Percentiles rank a stretch among this genome's conserved stretches.
Conservation (phyloP, 768 basidiomycete genomes). For the Podaxis mareebaensis region DNA sequence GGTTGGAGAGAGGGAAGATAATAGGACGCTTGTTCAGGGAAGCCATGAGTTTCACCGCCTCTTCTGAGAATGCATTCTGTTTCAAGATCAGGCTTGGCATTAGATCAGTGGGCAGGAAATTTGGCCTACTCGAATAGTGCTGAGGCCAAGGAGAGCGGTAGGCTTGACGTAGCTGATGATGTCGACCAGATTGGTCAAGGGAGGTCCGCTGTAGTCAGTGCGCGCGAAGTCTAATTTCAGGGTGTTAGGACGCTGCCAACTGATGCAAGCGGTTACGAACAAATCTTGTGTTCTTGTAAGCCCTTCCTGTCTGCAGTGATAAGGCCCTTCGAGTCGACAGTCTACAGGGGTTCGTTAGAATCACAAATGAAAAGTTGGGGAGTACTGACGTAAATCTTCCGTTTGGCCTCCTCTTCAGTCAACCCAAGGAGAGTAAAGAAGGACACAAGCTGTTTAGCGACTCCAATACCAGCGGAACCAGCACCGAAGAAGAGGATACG, state of each 20-base stretch:
- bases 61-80: conserved; percentile 63
- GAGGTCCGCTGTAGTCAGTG: conserved; percentile 64
- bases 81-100: neutral
- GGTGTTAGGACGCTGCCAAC: conserved; percentile 32
- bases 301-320: conserved; percentile 69
- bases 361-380: conserved; percentile 1
- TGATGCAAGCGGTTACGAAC: conserved; percentile 30
- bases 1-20: conserved; percentile 82
- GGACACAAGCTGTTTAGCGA: conserved; percentile 78
- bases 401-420: conserved; percentile 63
- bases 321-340: conserved; percentile 77
- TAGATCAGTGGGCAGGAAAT: neutral
- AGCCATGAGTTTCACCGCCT: conserved; percentile 64
- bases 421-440: conserved; percentile 78
- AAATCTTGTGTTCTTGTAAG: conserved; percentile 74
- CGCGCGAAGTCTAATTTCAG: conserved; percentile 62
- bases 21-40: conserved; percentile 68
- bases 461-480: conserved; percentile 86
- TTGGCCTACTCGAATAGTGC: conserved; percentile 48
- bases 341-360: conserved; percentile 35
- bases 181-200: conserved; percentile 59
- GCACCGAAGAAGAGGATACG: conserved; percentile 90
- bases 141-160: conserved; percentile 75
- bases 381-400: conserved; percentile 61
- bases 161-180: conserved; percentile 74